Evolutionary conservation across 2,329 filamentous ascomycete species (phyloP), one percentile per base, ranked within the genome.

Genomic region (Penicillium sp.): DNA sequence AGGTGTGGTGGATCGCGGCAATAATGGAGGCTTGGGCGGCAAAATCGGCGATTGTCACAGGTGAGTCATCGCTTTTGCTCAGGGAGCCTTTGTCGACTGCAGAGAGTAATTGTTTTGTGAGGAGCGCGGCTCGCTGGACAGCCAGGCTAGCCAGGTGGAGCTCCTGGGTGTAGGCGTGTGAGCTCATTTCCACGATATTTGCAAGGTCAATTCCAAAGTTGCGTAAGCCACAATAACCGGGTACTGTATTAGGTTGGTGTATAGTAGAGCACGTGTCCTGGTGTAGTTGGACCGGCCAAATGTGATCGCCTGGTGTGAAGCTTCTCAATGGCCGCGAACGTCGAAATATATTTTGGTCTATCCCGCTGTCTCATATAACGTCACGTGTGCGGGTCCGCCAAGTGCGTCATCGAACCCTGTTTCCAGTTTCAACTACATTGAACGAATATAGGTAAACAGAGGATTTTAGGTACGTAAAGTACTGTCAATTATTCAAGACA

Each of bases 21-120:
- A 87, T 87, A 63, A 88, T 78, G 35, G 88, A 75, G 10, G 85
- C 85, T 69, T 88, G 85, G 2, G 83, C 82, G 42, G 83, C 85
- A 66, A 88, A 87, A 68, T 88, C 85, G 58, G 84, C 85, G 37
- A 86, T 80, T 1, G 86, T 88, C 50, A 88, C 86, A 25, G 85
- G 85, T 0, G 81, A 82, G 49, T 78, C 74, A 68, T 88, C 85
- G 55, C 76, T 77, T 68, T 88, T 88, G 66, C 81, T 78, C 52
- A 86, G 75, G 23, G 77, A 78, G 55, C 76, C 77, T 62, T 82
- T 82, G 60, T 78, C 76, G n/a, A 81, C 75, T 21, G 75, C 71
- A 43, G 76, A 76, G 23, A 82, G 75, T 64, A 86, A 71, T 57
- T 75, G 68, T 67, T 86, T 86, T 19, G 85, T 88, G 37, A 88